Base-by-base conservation (phyloP, 2,329 filamentous ascomycete species). In the Huntiella abstrusa region DNA sequence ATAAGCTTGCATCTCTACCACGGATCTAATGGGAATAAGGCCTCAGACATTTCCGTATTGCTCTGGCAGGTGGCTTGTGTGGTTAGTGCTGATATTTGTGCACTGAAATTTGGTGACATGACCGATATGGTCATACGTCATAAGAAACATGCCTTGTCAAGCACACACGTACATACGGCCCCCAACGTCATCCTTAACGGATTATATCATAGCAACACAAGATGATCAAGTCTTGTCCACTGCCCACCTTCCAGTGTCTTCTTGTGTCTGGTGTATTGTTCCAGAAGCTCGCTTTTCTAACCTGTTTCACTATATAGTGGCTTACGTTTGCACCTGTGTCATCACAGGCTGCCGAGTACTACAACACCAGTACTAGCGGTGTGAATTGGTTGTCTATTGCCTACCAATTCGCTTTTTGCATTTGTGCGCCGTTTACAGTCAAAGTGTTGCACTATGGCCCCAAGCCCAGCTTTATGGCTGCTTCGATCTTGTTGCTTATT, bases 371-470 rank as follows among this genome's bases (percentile, higher is more conserved):
- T 33, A 77, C 87, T 56, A 77, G 74, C 12, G 73, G 74, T 32
- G 80, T 96, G 63, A 96, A 96, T 63, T 96, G 91, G 91, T 70
- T 94, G 52, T 86, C 80, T 56, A 96, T 82, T 0, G 79, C 71
- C 35, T 94, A 92, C 58, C 68, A 94, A 42, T 88, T 96, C 58
- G 69, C 86, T 44, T 96, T 94, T 57, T 75, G 82, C 39, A 67
- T 72, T 53, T 68, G 78, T 37, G 77, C 77, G 41, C 88, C 91
- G 46, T 55, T 78, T 37, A 74, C 77, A 39, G 80, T 96, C 56
- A 82, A 77, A 60, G 75, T 79, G 19, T 70, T 96, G 32, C 84
- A 93, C 61, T 73, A 68, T 55, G 85, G 87, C 0, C 83, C 87
- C 1, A 87, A 82, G 60, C 67, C 70, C 32, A 78, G 85, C 46